phyloP scores from a whole-genome alignment of 306 rosid species.

The Echinosophora koreensis region DNA sequence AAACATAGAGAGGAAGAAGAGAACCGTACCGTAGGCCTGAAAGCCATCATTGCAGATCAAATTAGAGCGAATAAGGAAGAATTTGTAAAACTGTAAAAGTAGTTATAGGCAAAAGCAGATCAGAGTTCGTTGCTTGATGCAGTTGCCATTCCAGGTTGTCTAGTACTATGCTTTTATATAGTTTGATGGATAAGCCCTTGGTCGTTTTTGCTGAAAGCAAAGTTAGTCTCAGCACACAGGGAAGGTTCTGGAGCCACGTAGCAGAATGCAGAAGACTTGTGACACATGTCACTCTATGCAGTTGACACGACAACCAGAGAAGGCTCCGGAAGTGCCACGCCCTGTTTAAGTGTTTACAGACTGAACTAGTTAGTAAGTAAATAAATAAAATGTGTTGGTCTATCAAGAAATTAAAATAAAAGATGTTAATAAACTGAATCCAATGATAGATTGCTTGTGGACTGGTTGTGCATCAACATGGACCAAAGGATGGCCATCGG shows the following conservation, averaged over 20 bases:
- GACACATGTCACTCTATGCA: conserved; percentile 34
- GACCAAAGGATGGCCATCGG: background rate
- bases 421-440: background rate
- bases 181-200: background rate
- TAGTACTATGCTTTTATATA: conserved; percentile 2
- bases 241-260: conserved; percentile 54
- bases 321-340: conserved; percentile 49
- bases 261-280: conserved; percentile 13
- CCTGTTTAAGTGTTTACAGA: background rate
- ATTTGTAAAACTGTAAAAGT: background rate
- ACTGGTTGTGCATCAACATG: background rate
- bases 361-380: background rate
- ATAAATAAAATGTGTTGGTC: background rate
- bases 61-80: background rate
- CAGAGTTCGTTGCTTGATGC: conserved; percentile 15
- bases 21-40: conserved; percentile 56
- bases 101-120: background rate
- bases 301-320: conserved; percentile 35
- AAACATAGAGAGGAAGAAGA: background rate
- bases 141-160: background rate
- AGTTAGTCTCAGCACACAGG: conserved; percentile 1
- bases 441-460: background rate
- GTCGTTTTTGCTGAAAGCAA: background rate
- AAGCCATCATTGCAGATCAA: conserved; percentile 49
- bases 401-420: no score